Base-by-base conservation (phyloP, 805 yeast genomes). In the Nakazawaea ambrosiae region DNA sequence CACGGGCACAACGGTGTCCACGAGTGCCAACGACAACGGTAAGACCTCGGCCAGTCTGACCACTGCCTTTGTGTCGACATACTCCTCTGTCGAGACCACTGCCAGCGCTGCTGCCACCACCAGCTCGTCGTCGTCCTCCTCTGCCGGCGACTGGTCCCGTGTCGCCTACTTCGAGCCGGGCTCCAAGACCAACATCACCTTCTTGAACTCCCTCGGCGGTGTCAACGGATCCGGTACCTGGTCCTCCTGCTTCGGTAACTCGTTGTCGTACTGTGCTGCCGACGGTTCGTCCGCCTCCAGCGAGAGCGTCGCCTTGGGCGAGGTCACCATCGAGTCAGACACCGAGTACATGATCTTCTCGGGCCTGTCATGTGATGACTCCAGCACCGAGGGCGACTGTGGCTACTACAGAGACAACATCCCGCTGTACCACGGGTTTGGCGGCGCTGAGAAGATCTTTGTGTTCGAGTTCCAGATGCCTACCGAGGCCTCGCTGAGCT, bases 401-500 rank as follows among this genome's bases (percentile, higher is more conserved):
- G 96, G 96, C 45, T 85, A 70, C 73, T 84, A 78, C 75, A 78
- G 96, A 68, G 62, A 64, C 4, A 86, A 80, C 39, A 85, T 80
- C 46, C 96, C 96, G 49, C 97, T 97, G 41, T 82, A 82, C 70
- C 94, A 88, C 55, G 98, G 97, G 29, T 92, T 90, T 60, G 81
- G 75, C 33, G 98, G 98, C 53, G 58, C 69, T 40, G 54, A 68
- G 56, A 90, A 90, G 75, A 77, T 90, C 57, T 89, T 92, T 60
- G 81, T 87, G 36, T 86, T 92, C 58, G 97, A 90, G 69, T 92
- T 92, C 66, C 67, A 71, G 58, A 92, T 92, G 98, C 98, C 98
- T 47, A 56, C 73, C 42, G 88, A 75, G 48, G 31, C 53, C 33
- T 61, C 68, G 36, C 54, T 69, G 25, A 66, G 71, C 44, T 57